phyloP scores from a whole-genome alignment of 2,329 filamentous ascomycete genomes.

The Fusarium sp. region DNA sequence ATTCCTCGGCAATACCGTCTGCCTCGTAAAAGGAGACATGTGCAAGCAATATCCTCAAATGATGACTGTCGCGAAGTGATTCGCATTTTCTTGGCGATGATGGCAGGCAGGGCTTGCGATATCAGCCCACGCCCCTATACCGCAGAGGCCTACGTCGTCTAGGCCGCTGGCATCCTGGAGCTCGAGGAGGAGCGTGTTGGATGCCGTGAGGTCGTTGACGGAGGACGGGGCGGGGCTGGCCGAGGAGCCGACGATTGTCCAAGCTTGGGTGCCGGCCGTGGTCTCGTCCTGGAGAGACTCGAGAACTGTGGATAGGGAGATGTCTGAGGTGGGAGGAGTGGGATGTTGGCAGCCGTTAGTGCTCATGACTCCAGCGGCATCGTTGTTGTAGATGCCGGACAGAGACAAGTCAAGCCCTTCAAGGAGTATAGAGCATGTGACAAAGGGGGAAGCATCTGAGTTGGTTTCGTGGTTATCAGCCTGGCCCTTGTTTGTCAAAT shows the following conservation, averaged over 20 bases:
- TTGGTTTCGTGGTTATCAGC: conserved; percentile 9
- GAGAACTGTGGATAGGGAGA: conserved; percentile 17
- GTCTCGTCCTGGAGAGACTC: conserved; percentile 9
- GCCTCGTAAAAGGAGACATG: background rate
- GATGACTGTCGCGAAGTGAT: conserved; percentile 19
- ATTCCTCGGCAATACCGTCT: background rate
- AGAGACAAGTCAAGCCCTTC: conserved; percentile 13
- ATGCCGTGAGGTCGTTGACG: conserved; percentile 21
- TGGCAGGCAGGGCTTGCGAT: conserved; percentile 11
- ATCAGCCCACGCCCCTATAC: conserved; percentile 39
- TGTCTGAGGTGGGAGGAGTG: conserved; percentile 12
- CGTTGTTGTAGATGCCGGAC: background rate
- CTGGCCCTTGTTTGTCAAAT: background rate
- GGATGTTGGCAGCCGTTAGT: background rate
- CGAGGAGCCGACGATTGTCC: conserved; percentile 22
- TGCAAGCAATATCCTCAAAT: conserved; percentile 2
- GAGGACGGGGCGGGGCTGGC: conserved; percentile 27
- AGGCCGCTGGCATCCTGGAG: conserved; percentile 16
- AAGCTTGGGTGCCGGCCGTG: conserved; percentile 10
- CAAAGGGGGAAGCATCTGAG: conserved; percentile 11
- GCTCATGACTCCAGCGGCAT: background rate
- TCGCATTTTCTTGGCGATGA: conserved; percentile 24
- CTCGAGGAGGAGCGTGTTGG: conserved; percentile 19
- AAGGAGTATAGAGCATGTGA: conserved; percentile 21
- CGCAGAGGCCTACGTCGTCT: conserved; percentile 25